phyloP scores from a whole-genome alignment of 2,329 filamentous ascomycete genomes.

The Trichophyton rubrum region DNA sequence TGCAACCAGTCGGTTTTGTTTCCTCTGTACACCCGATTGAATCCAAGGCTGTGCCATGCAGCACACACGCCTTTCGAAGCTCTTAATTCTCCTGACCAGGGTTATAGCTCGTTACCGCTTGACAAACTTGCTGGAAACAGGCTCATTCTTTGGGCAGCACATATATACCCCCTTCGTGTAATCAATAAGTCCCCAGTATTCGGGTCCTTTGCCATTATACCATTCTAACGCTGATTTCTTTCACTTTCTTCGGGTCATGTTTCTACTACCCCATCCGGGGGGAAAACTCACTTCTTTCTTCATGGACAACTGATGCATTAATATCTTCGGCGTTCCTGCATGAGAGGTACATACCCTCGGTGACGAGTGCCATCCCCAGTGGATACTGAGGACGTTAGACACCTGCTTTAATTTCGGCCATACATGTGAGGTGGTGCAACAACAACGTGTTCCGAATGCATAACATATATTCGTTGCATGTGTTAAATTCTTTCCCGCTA shows the following conservation, averaged over 20 bases:
- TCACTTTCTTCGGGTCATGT: too few species aligned
- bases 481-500: neutral
- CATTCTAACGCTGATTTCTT: neutral
- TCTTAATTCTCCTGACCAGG: neutral
- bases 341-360: neutral
- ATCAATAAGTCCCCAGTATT: neutral
- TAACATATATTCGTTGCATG: neutral
- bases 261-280: too few species aligned
- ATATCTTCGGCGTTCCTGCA: neutral
- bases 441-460: constrained; percentile 2
- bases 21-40: neutral
- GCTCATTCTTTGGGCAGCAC: neutral
- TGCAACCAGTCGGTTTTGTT: neutral
- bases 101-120: neutral
- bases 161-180: neutral
- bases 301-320: neutral
- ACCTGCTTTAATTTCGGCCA: neutral
- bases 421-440: constrained; percentile 3
- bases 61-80: neutral
- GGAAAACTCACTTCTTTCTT: neutral
- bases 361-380: neutral
- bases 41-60: neutral
- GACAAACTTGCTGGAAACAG: constrained; percentile 2
- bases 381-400: neutral
- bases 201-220: neutral